Evolutionary conservation across 2,329 filamentous ascomycete genomes (phyloP), one percentile per base, ranked within the genome.

Genomic region (Pseudogymnoascus destructans): DNA sequence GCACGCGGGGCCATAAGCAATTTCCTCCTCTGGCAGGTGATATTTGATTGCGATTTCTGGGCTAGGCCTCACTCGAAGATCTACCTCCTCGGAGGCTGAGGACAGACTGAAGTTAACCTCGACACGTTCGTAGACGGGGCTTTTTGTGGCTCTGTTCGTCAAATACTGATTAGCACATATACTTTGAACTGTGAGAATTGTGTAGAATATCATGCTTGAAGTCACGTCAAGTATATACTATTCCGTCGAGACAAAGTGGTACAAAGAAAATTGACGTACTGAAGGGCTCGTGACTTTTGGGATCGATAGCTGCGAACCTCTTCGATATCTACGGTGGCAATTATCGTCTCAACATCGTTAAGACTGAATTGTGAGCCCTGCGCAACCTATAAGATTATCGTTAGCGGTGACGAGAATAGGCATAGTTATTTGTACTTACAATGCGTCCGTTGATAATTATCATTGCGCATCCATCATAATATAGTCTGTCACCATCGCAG

Each of bases 271-370:
- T n/a, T 33, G 17, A 25, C 40, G 9, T 19, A 46, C 40, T 67
- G 66, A 38, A 66, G 58, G 5, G 56, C 59, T 17, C 65, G 58
- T 4, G 56, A 63, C 58, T 55, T 65, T 21, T 17, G 38, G n/a
- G 54, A 79, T 46, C 86, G 74, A 64, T 76, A 83, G 1, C 77
- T 73, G 27, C 84, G 74, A 5, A 92, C 85, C 62, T 88, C 82
- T 65, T 92, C 87, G 1, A 87, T 72, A 64, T 87, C 83, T 5
- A 87, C 74, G 0, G 82, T 86, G 3, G 84, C 84, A 4, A 76
- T 79, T 15, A 84, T 71, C 3, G 86, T 81, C 64, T 87, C 83
- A 5, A 86, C 82, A 42, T 84, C 80, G 46, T 78, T 77, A 7
- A 87, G 69, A 11, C 75, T 79, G 70, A 87, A 87, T 38, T 87